Evolutionary conservation across 305 asterid genomes (phyloP), one percentile per base, ranked within the genome.

Genomic region (Rubia peregrina): DNA sequence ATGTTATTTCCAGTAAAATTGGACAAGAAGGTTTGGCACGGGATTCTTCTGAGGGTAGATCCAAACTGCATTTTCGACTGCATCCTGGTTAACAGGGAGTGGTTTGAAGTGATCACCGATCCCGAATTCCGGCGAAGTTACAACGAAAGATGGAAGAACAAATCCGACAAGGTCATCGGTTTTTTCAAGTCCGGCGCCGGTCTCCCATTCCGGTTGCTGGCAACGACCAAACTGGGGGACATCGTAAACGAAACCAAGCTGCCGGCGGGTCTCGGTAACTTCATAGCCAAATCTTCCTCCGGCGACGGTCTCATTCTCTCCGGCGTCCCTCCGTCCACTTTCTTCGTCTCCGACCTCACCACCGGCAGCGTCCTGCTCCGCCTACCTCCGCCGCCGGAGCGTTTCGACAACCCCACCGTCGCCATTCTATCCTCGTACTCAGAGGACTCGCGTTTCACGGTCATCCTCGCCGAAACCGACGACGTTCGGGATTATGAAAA

Each of bases 241-340:
- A 17, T 21, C 7, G 59, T 51, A 5, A 51, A 51, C 59, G 22
- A 51, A 17, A 51, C 59, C 22, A 51, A 51, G 22, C 59, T 51
- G 0, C 59, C 59, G 8, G 59, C 59, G 0, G 59, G 59, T 1
- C 22, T 51, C 1, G 59, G 59, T 17, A 21, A 51, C 6, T 51
- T 51, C 59, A 17, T 51, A 2, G 59, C 59, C 9, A 17, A 51
- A 51, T 51, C 59, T 22, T 51, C 59, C 22, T 51, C 59, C 59
- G 59, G 59, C 59, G 59, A 51, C 59, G 59, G 59, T 10, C 59
- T 51, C 59, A 51, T 51, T 2, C 59, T 51, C 59, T 51, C 22
- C 59, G 59, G 59, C 59, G 12, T 51, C 59, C 21, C 22, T 51
- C 22, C 22, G 59, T 7, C 21, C 22, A 51, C 22, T 16, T 51